These are phyloP conservation scores for Penicillium vulpinum DNA, from an alignment of 2,329 filamentous ascomycete species.

Conservation along the genomic window DNA sequence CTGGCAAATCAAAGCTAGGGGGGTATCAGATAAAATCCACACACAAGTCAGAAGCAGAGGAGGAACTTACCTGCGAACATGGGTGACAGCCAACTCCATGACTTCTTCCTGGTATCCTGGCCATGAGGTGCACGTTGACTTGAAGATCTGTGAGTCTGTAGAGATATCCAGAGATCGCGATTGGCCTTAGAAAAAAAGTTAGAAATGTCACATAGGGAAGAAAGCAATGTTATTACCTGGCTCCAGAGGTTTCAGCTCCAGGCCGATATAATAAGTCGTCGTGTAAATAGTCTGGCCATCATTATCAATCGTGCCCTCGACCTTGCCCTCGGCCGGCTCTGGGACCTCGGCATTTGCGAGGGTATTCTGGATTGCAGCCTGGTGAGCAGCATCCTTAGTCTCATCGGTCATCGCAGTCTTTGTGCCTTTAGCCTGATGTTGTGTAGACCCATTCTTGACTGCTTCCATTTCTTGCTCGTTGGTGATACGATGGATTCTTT, in stretches of 20 bases:
- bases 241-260: constrained; percentile 71
- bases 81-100: constrained; percentile 76
- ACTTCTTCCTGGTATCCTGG: constrained; percentile 72
- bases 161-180: constrained; percentile 58
- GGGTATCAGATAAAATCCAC: constrained; percentile 17
- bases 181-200: constrained; percentile 36
- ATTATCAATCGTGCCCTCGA: constrained; percentile 34
- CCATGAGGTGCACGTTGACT: constrained; percentile 74
- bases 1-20: constrained; percentile 76
- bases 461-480: constrained; percentile 62
- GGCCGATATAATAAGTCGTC: constrained; percentile 89
- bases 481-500: constrained; percentile 72
- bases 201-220: constrained; percentile 27
- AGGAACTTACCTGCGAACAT: constrained; percentile 75
- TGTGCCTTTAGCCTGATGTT: constrained; percentile 57
- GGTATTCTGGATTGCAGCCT: constrained; percentile 50
- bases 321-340: constrained; percentile 35
- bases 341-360: constrained; percentile 42
- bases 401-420: constrained; percentile 56
- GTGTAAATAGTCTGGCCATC: constrained; percentile 67
- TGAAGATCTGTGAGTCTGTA: constrained; percentile 82
- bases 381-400: constrained; percentile 51
- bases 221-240: constrained; percentile 58
- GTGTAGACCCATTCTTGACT: constrained; percentile 62
- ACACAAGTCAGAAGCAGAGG: not conserved